phyloP scores from a whole-genome alignment of 768 basidiomycete genomes.

The Flagelloscypha sp. region DNA sequence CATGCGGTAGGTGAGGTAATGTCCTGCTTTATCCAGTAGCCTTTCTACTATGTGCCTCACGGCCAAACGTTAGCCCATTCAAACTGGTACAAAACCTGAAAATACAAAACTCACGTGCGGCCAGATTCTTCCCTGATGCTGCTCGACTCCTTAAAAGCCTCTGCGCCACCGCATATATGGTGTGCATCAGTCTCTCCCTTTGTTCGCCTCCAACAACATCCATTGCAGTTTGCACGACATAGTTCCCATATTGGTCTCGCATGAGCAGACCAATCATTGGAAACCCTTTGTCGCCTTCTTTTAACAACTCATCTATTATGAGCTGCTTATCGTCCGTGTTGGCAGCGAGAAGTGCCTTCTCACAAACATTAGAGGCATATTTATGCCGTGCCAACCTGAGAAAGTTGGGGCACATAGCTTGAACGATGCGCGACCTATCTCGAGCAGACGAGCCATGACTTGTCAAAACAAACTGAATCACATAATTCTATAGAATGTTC shows the following conservation, averaged over 20 bases:
- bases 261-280: conserved; percentile 62
- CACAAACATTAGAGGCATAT: conserved; percentile 93
- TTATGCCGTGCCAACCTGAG: conserved; percentile 78
- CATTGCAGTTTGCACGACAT: conserved; percentile 78
- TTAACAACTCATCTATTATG: conserved; percentile 79
- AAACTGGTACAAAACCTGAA: too few species aligned
- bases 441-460: conserved; percentile 62
- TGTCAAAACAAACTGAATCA: conserved; percentile 84
- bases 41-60: too few species aligned
- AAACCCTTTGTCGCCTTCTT: conserved; percentile 61
- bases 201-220: conserved; percentile 64
- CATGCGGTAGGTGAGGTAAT: too few species aligned
- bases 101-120: too few species aligned
- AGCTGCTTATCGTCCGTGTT: conserved; percentile 53
- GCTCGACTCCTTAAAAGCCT: too few species aligned
- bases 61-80: too few species aligned
- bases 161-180: too few species aligned
- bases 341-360: conserved; percentile 74
- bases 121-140: too few species aligned
- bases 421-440: too few species aligned
- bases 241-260: conserved; percentile 76
- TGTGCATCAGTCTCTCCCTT: conserved; percentile 51
- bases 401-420: conserved; percentile 73
- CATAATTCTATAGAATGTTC: conserved; percentile 66
- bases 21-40: too few species aligned